Conservation (phyloP, 176 grass and related monocot genomes). For the Ensete ventricosum region DNA sequence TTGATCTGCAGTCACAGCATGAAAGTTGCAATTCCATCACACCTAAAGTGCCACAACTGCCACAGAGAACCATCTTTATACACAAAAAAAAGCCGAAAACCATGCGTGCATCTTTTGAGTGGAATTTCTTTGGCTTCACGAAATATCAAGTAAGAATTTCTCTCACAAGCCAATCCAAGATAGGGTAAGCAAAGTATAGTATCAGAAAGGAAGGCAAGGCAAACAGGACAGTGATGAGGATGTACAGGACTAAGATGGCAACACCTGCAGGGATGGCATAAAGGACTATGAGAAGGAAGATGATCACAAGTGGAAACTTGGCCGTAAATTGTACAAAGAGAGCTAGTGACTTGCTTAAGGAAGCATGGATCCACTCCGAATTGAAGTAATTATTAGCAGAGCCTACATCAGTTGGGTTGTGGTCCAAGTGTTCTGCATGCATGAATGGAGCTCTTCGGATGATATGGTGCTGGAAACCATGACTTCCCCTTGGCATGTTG, state of each 20-base stretch:
- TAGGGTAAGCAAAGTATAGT: slow-evolving; percentile 13
- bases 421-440: slow-evolving; percentile 7
- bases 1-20: too few species aligned
- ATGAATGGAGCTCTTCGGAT: slow-evolving; percentile 10
- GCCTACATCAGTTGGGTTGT: slow-evolving; percentile 15
- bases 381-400: slow-evolving; percentile 25
- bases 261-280: slow-evolving; percentile 69
- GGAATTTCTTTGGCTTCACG: too few species aligned
- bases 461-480: slow-evolving; percentile 8
- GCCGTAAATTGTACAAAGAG: slow-evolving; percentile 59
- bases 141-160: slow-evolving; percentile 2
- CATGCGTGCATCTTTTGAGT: too few species aligned
- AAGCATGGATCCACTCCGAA: slow-evolving; percentile 50
- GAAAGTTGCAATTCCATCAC: too few species aligned
- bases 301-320: slow-evolving; percentile 66
- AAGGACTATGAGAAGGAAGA: slow-evolving; percentile 72
- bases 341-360: slow-evolving; percentile 41
- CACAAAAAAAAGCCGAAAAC: too few species aligned
- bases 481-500: slow-evolving; percentile 8
- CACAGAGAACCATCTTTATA: too few species aligned
- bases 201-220: slow-evolving; percentile 68
- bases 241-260: slow-evolving; percentile 41
- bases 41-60: too few species aligned
- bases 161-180: neutral
- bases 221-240: slow-evolving; percentile 63